phyloP scores from a whole-genome alignment of 1,284 basidiomycete species.

The Crepidotus sp. region DNA sequence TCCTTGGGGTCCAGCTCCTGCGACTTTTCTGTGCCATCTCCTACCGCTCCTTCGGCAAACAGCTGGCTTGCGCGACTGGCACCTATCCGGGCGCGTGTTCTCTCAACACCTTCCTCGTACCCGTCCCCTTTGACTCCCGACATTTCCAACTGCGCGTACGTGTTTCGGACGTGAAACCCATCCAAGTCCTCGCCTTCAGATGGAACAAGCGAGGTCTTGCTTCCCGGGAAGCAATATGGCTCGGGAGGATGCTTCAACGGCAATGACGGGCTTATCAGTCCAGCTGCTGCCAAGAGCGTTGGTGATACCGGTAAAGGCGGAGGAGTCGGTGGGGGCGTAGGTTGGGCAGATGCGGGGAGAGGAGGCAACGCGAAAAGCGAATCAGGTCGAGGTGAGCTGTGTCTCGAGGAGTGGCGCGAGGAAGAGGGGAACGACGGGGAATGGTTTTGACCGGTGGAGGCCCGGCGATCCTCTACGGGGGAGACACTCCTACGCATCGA shows the following conservation, averaged over 20 bases:
- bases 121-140: slow-evolving; percentile 88
- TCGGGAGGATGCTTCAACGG: slow-evolving; percentile 30
- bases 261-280: slow-evolving; percentile 24
- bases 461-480: slow-evolving; percentile 26
- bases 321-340: slow-evolving; percentile 27
- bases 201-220: slow-evolving; percentile 52
- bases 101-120: slow-evolving; percentile 83
- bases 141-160: slow-evolving; percentile 79
- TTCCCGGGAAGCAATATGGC: slow-evolving; percentile 30
- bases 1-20: slow-evolving; percentile 57
- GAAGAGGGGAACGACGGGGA: slow-evolving; percentile 19
- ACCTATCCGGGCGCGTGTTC: slow-evolving; percentile 79
- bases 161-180: slow-evolving; percentile 79
- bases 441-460: slow-evolving; percentile 20
- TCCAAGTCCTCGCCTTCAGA: slow-evolving; percentile 78
- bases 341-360: slow-evolving; percentile 26
- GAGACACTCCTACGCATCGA: slow-evolving; percentile 21
- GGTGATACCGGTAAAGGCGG: slow-evolving; percentile 22
- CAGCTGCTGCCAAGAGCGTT: slow-evolving; percentile 21
- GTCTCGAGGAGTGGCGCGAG: slow-evolving; percentile 14
- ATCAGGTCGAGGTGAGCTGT: slow-evolving; percentile 12
- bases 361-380: slow-evolving; percentile 22
- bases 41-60: slow-evolving; percentile 45
- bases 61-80: slow-evolving; percentile 50
- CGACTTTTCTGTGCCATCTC: slow-evolving; percentile 48